Conservation (phyloP, 73 alveolate genomes). For the Uronychia binucleata region DNA sequence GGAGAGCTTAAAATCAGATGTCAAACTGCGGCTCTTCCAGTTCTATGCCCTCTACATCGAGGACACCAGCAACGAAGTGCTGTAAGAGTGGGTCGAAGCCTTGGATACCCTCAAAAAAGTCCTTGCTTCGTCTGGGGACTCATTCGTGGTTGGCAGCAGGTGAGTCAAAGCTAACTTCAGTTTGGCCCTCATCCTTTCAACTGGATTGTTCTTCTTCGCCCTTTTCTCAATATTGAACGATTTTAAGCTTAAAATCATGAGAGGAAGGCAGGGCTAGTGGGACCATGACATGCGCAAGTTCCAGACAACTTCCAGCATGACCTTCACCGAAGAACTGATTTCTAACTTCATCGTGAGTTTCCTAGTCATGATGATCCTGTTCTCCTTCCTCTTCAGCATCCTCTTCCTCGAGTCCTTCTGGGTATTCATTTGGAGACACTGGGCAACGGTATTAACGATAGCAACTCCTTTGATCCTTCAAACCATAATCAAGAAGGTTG, state of each 20-base stretch:
- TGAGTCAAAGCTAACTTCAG: too few relatives aligned
- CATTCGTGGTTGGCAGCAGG: background rate
- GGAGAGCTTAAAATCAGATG: background rate
- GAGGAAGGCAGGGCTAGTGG: background rate
- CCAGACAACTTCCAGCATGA: background rate
- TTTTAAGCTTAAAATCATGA: background rate
- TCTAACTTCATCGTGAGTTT: background rate
- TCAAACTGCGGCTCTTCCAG: background rate
- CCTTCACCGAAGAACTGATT: background rate
- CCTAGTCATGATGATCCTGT: background rate
- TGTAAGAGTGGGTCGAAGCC: background rate
- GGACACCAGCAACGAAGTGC: background rate
- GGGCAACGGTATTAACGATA: background rate
- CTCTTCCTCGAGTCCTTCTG: background rate
- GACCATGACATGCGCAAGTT: background rate
- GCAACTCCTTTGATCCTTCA: background rate
- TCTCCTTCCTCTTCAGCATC: background rate
- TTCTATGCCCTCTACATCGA: background rate
- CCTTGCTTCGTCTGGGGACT: background rate
- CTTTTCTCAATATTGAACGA: background rate
- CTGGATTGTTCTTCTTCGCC: background rate
- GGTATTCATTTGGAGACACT: background rate
- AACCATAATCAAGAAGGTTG: background rate
- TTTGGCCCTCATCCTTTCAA: background rate
- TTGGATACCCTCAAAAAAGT: background rate